A percentile compares a stretch with the other conserved stretches of the same genome.
phyloP scores from a whole-genome alignment of 2,329 filamentous ascomycete genomes.

The Trichoderma gracile region DNA sequence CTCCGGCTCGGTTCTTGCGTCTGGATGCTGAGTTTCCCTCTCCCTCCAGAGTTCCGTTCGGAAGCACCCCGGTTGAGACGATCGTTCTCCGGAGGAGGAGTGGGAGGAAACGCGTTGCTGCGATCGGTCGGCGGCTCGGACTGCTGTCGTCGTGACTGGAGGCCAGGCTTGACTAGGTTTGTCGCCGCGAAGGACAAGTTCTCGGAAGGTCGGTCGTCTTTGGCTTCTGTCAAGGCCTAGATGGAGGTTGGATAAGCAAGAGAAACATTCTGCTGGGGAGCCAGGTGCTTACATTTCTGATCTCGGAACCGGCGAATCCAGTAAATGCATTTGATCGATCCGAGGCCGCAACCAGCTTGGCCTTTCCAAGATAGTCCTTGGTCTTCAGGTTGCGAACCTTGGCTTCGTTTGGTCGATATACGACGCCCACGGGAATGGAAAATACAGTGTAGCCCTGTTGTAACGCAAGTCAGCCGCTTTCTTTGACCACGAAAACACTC shows the following conservation, averaged over 20 bases:
- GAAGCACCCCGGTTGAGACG: conserved; percentile 61
- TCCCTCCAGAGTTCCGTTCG: conserved; percentile 59
- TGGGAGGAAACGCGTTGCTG: conserved; percentile 91
- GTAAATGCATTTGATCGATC: conserved; percentile 79
- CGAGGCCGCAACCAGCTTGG: conserved; percentile 85
- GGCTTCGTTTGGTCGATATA: conserved; percentile 94
- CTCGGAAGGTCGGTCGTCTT: conserved; percentile 80
- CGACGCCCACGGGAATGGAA: conserved; percentile 91
- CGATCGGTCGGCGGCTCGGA: conserved; percentile 78
- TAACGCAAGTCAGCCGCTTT: conserved; percentile 32
- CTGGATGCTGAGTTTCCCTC: conserved; percentile 64
- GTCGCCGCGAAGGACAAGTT: conserved; percentile 89
- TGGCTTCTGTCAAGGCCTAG: conserved; percentile 55
- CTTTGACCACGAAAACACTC: not conserved
- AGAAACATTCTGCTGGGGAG: not conserved
- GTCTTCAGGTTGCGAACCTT: conserved; percentile 98
- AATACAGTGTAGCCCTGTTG: conserved; percentile 92
- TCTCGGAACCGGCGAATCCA: conserved; percentile 76
- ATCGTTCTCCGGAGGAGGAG: conserved; percentile 91
- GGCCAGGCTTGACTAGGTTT: conserved; percentile 84
- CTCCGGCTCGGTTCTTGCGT: conserved; percentile 53
- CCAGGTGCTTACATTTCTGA: conserved; percentile 63
- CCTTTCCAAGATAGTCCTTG: conserved; percentile 96
- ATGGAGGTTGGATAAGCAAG: conserved; percentile 25
- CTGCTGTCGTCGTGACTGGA: conserved; percentile 78